Evolutionary conservation across 257 asterid genomes (phyloP).

Genomic region (Capsicum baccatum): DNA sequence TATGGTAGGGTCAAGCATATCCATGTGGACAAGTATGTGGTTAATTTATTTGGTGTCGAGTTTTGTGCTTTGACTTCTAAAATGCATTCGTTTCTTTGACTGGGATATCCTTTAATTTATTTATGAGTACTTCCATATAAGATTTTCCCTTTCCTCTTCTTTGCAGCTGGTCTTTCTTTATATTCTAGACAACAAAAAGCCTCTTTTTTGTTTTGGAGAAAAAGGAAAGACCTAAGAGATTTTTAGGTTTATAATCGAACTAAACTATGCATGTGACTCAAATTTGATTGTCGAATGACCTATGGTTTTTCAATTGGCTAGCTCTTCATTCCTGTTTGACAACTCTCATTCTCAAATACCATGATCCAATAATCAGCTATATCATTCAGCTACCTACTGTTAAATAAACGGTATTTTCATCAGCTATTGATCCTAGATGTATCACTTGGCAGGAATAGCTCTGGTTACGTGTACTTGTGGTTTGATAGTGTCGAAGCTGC

Average conservation of each 20-base stretch:
- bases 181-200: not conserved
- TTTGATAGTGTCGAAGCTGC: slow-evolving; percentile 81
- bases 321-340: not conserved
- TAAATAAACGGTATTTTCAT: not conserved
- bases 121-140: too few species aligned
- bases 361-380: not conserved
- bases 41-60: not conserved
- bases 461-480: slow-evolving; percentile 88
- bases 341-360: not conserved
- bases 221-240: not conserved
- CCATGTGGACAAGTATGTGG: slow-evolving; percentile 83
- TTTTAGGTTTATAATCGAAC: not conserved
- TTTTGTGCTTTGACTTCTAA: not conserved
- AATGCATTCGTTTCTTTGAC: not conserved
- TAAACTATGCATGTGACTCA: not conserved
- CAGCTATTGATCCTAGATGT: not conserved
- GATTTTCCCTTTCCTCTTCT: not conserved
- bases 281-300: slow-evolving; percentile 6
- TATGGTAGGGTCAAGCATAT: slow-evolving; percentile 87
- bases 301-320: not conserved
- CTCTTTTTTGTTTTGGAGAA: not conserved
- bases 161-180: not conserved
- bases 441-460: slow-evolving; percentile 65
- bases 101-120: not conserved
- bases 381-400: not conserved